A percentile compares a stretch with the other conserved stretches of the same genome.
Conservation (phyloP, 2,329 filamentous ascomycete genomes). For the Fusarium dlaminii region DNA sequence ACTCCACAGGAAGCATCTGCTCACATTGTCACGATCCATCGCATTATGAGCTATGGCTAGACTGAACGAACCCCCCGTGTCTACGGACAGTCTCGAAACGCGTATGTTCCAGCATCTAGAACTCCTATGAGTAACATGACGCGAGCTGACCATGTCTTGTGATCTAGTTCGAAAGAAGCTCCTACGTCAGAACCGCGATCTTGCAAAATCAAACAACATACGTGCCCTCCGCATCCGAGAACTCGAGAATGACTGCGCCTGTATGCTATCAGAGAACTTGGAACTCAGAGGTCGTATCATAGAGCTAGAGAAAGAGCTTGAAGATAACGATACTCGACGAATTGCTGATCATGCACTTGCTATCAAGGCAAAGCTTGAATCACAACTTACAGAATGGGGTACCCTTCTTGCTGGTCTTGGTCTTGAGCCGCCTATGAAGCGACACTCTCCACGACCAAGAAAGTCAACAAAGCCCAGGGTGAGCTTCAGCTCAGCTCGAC, state of each 20-base stretch:
- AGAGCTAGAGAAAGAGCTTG: slow-evolving; percentile 72
- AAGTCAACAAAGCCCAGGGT: slow-evolving; percentile 54
- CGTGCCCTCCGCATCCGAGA: slow-evolving; percentile 81
- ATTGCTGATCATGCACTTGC: slow-evolving; percentile 72
- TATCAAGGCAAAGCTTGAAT: slow-evolving; percentile 77
- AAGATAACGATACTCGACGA: slow-evolving; percentile 66
- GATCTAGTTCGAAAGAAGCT: slow-evolving; percentile 78
- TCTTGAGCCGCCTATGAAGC: slow-evolving; percentile 64
- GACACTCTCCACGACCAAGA: slow-evolving; percentile 53
- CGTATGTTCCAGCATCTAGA: slow-evolving; percentile 60
- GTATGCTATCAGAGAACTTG: slow-evolving; percentile 82
- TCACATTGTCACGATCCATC: slow-evolving; percentile 10
- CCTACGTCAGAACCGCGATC: slow-evolving; percentile 84
- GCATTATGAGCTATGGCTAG: slow-evolving; percentile 73
- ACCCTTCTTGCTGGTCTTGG: slow-evolving; percentile 73
- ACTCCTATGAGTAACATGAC: neutral
- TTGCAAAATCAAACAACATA: slow-evolving; percentile 80
- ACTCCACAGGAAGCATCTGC: slow-evolving; percentile 25
- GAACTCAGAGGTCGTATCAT: slow-evolving; percentile 76
- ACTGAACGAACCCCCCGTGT: slow-evolving; percentile 77
- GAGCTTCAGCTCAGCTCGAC: slow-evolving; percentile 51
- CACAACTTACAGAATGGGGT: slow-evolving; percentile 76
- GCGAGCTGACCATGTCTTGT: slow-evolving; percentile 30
- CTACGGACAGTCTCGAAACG: slow-evolving; percentile 75
- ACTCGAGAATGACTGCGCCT: slow-evolving; percentile 79